Evolutionary conservation across 2,329 filamentous ascomycete genomes (phyloP).

Genomic region (Rutstroemia sp.): DNA sequence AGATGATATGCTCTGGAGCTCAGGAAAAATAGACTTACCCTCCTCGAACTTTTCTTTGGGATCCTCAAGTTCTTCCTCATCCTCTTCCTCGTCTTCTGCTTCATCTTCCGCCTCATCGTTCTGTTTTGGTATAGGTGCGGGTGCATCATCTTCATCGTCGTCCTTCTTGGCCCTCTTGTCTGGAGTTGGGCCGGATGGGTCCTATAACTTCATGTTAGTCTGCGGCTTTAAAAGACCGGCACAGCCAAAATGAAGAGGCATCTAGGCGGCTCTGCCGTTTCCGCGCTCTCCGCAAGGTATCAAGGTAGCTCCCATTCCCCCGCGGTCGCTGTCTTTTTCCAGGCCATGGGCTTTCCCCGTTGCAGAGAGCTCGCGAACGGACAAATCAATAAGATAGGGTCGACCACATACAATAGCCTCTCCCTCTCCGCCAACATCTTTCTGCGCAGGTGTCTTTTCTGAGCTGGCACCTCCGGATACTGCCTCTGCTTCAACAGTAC

Average conservation of each 20-base stretch:
- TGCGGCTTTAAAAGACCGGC: not conserved
- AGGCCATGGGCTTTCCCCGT: too few species aligned
- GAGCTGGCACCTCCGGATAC: slow-evolving; percentile 10
- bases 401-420: slow-evolving; percentile 15
- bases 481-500: slow-evolving; percentile 56
- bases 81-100: slow-evolving; percentile 49
- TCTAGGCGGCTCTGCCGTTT: not conserved
- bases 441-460: slow-evolving; percentile 40
- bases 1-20: not conserved
- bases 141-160: slow-evolving; percentile 30
- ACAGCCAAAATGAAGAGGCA: not conserved
- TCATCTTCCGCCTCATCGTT: slow-evolving; percentile 42
- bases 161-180: slow-evolving; percentile 18
- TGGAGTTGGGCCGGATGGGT: slow-evolving; percentile 14
- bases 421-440: slow-evolving; percentile 39
- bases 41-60: slow-evolving; percentile 84
- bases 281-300: not conserved
- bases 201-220: slow-evolving; percentile 10
- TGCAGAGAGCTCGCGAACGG: too few species aligned
- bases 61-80: slow-evolving; percentile 74
- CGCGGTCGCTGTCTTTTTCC: not conserved
- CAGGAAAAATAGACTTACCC: slow-evolving; percentile 55
- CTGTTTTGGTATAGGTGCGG: slow-evolving; percentile 1
- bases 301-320: not conserved
- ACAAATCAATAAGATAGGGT: not conserved